These are phyloP conservation scores for Suillus brevipes DNA, from an alignment of 768 basidiomycete genomes.

Conservation along the genomic window DNA sequence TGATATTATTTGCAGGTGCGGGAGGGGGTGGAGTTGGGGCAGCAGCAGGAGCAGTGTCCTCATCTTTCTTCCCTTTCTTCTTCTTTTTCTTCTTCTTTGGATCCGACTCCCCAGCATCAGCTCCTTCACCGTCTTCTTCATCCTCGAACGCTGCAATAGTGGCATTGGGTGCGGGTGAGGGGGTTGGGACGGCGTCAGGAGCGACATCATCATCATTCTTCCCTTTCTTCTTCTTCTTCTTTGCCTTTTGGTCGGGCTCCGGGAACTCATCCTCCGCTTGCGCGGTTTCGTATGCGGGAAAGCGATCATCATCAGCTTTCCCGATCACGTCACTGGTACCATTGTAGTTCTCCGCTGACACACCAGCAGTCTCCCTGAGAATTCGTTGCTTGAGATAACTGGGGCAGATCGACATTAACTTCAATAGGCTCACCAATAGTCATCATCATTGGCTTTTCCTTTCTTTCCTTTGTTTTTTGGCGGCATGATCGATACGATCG, in stretches of 20 bases:
- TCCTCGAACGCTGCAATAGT: slow-evolving; percentile 43
- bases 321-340: slow-evolving; percentile 28
- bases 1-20: slow-evolving; percentile 26
- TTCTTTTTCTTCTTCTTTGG: slow-evolving; percentile 85
- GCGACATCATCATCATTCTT: slow-evolving; percentile 52
- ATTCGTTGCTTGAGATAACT: slow-evolving; percentile 19
- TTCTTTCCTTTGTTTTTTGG: slow-evolving; percentile 87
- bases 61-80: slow-evolving; percentile 75
- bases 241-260: slow-evolving; percentile 3
- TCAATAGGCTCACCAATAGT: slow-evolving; percentile 61
- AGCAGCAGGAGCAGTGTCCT: slow-evolving; percentile 58
- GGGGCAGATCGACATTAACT: slow-evolving; percentile 13
- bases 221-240: slow-evolving; percentile 58
- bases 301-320: slow-evolving; percentile 46
- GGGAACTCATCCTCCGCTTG: slow-evolving; percentile 37
- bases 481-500: slow-evolving; percentile 28
- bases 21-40: slow-evolving; percentile 33
- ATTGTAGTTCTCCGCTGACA: slow-evolving; percentile 49
- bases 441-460: slow-evolving; percentile 76
- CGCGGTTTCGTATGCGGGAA: slow-evolving; percentile 39
- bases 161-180: slow-evolving; percentile 32
- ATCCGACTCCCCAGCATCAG: slow-evolving; percentile 44
- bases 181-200: slow-evolving; percentile 30
- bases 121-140: slow-evolving; percentile 69
- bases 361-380: slow-evolving; percentile 64